Evolutionary conservation across 1,284 basidiomycete species (phyloP).

Genomic region (Omphalotus olearius): DNA sequence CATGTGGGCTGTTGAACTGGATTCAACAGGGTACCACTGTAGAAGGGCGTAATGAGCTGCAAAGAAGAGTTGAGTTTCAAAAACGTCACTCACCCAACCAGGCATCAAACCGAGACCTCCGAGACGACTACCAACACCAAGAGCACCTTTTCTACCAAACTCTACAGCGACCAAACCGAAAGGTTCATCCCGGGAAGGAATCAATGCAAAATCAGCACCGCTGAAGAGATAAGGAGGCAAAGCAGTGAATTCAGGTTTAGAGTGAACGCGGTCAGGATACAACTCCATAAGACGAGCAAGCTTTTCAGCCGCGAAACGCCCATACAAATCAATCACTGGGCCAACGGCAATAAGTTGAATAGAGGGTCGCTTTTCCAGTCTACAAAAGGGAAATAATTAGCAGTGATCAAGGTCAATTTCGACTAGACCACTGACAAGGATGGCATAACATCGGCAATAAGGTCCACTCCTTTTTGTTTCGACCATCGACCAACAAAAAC

Average conservation of each 20-base stretch:
- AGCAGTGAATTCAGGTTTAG: conserved; percentile 91
- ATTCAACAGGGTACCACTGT: conserved; percentile 94
- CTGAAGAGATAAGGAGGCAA: conserved; percentile 89
- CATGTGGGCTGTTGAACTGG: conserved; percentile 87
- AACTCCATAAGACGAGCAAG: conserved; percentile 90
- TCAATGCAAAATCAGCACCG: conserved; percentile 90
- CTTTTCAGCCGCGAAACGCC: conserved; percentile 91
- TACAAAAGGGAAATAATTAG: conserved; percentile 24
- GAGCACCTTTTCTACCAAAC: conserved; percentile 91
- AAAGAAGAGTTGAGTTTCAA: neutral
- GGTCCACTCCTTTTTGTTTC: conserved; percentile 93
- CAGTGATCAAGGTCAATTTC: conserved; percentile 5
- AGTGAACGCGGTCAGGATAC: conserved; percentile 88
- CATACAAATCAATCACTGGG: conserved; percentile 91
- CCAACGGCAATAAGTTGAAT: conserved; percentile 88
- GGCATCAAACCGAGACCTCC: conserved; percentile 95
- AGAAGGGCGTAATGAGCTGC: conserved; percentile 13
- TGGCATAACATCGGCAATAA: conserved; percentile 93
- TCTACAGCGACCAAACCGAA: conserved; percentile 94
- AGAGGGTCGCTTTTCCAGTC: conserved; percentile 78
- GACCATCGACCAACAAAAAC: conserved; percentile 97
- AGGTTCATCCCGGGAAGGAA: conserved; percentile 91
- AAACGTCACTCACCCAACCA: conserved; percentile 72
- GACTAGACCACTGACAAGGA: conserved; percentile 51
- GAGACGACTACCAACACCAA: conserved; percentile 88